Conservation (phyloP, 257 asterid species). For the Gardenia jasminoides region DNA sequence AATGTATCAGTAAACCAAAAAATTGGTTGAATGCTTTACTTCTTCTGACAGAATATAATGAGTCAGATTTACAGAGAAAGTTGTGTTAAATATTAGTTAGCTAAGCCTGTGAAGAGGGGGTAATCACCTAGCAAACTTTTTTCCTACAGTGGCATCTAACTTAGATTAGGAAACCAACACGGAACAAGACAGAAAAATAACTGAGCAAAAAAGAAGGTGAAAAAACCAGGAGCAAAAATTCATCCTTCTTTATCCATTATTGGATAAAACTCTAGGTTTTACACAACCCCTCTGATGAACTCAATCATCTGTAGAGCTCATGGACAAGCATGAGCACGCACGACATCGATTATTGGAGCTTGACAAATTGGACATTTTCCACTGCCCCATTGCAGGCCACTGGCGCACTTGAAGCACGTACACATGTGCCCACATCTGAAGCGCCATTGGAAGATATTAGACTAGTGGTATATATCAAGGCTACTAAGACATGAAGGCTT, state of each 20-base stretch:
- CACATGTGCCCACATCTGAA: slow-evolving; percentile 95
- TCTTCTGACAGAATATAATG: background rate
- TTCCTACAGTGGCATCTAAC: slow-evolving; percentile 4
- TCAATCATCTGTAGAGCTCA: slow-evolving; percentile 30
- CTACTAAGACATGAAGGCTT: background rate
- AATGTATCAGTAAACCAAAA: background rate
- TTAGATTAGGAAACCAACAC: background rate
- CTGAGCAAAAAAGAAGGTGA: background rate
- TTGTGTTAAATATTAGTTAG: background rate
- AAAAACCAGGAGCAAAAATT: slow-evolving; percentile 6
- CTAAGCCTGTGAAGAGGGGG: background rate
- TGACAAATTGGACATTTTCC: slow-evolving; percentile 80
- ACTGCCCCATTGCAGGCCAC: slow-evolving; percentile 60
- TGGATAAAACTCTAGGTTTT: slow-evolving; percentile 10
- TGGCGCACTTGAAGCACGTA: slow-evolving; percentile 79
- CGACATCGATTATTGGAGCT: slow-evolving; percentile 70
- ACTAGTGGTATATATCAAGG: background rate
- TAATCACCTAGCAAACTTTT: slow-evolving; percentile 2
- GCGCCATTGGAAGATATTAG: background rate
- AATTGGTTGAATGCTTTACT: background rate
- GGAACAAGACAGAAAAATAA: background rate
- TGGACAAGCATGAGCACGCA: slow-evolving; percentile 43
- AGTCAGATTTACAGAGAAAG: background rate
- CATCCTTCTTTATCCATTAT: slow-evolving; percentile 20
- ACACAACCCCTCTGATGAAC: slow-evolving; percentile 30